Conservation (phyloP, 2,329 filamentous ascomycete species). For the Colletotrichum caudatum region DNA sequence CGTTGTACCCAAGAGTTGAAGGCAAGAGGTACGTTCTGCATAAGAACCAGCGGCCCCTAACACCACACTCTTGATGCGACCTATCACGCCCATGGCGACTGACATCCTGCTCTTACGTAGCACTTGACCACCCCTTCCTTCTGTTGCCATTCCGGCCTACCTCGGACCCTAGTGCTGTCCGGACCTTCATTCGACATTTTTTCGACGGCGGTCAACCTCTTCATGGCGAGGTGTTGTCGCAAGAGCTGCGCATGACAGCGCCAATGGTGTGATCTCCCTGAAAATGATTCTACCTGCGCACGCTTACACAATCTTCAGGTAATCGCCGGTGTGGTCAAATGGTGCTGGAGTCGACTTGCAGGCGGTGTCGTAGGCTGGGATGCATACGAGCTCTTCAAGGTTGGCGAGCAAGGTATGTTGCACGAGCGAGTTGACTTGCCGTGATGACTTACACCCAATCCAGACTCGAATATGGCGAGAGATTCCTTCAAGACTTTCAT, state of each 20-base stretch:
- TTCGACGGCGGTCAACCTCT: conserved; percentile 78
- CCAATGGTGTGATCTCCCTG: conserved; percentile 77
- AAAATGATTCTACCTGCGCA: conserved; percentile 27
- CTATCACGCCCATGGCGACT: conserved; percentile 21
- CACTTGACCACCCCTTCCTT: conserved; percentile 90
- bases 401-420: conserved; percentile 87
- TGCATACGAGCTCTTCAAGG: conserved; percentile 94
- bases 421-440: background rate
- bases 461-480: conserved; percentile 90
- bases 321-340: conserved; percentile 93
- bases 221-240: conserved; percentile 77
- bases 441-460: conserved; percentile 19
- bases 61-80: conserved; percentile 31
- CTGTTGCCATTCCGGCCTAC: conserved; percentile 94
- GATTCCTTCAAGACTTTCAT: conserved; percentile 98
- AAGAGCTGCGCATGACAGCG: conserved; percentile 92
- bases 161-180: conserved; percentile 90
- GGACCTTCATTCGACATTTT: conserved; percentile 92
- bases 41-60: conserved; percentile 41
- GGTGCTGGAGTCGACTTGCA: conserved; percentile 95
- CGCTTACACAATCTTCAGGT: conserved; percentile 66
- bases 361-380: conserved; percentile 97
- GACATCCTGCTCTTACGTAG: conserved; percentile 57
- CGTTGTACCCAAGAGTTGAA: conserved; percentile 93
- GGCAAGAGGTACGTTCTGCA: conserved; percentile 79